Evolutionary conservation across 108 stramenopile genomes (phyloP).

Genomic region (Tribonema minus): DNA sequence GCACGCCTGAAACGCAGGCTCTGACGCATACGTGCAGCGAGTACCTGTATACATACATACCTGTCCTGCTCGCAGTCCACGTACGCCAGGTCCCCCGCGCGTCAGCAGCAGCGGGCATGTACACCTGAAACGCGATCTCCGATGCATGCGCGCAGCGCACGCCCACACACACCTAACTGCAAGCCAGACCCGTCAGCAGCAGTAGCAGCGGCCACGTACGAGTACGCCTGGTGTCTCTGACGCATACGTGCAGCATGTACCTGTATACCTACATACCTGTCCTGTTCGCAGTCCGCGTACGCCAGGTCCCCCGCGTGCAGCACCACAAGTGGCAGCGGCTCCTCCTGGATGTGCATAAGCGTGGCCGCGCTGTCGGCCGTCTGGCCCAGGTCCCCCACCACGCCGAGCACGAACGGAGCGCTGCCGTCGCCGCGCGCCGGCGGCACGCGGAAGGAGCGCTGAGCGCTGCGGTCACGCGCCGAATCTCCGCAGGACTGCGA

Average conservation of each 20-base stretch:
- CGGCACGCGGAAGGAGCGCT: neutral
- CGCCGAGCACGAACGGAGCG: neutral
- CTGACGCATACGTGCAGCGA: too few relatives aligned
- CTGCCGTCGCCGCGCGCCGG: neutral
- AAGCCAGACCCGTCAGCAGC: too few relatives aligned
- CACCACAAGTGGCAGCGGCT: constrained; percentile 8
- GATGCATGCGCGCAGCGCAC: too few relatives aligned
- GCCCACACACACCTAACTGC: too few relatives aligned
- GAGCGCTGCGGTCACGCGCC: neutral
- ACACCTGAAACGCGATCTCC: too few relatives aligned
- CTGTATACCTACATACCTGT: neutral
- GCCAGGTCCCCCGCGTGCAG: constrained; percentile 38
- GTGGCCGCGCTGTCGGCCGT: constrained; percentile 15
- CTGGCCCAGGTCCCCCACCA: constrained; percentile 44
- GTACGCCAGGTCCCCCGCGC: constrained; percentile 39
- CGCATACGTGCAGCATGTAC: neutral
- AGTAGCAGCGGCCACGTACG: too few relatives aligned
- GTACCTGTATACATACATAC: neutral
- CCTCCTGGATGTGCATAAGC: constrained; percentile 9
- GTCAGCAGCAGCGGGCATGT: too few relatives aligned
- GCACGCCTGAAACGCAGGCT: too few relatives aligned
- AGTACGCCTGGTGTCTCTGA: too few relatives aligned
- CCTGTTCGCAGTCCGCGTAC: constrained; percentile 46
- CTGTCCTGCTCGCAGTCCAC: constrained; percentile 41
- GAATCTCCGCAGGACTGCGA: neutral